These are phyloP conservation scores for Candida peoriensis DNA, from an alignment of 805 yeast species.

Conservation along the genomic window DNA sequence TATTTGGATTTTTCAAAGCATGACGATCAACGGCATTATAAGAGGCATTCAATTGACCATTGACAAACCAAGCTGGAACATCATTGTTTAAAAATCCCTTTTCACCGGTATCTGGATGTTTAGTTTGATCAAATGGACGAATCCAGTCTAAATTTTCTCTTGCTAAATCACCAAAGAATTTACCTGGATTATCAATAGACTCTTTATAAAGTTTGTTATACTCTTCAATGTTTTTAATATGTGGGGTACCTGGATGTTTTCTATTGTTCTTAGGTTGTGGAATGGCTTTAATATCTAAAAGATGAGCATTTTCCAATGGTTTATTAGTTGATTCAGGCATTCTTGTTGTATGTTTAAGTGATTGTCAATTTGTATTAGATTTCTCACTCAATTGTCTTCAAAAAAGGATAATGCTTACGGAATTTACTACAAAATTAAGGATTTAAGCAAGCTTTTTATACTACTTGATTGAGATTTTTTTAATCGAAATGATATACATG, in stretches of 20 bases:
- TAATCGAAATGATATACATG: no score
- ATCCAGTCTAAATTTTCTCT: constrained; percentile 75
- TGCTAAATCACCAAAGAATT: constrained; percentile 78
- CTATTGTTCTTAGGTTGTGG: constrained; percentile 21
- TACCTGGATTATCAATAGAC: constrained; percentile 78
- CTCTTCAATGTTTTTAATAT: constrained; percentile 42
- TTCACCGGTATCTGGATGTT: constrained; percentile 30
- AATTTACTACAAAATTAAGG: no score
- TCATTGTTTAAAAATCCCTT: constrained; percentile 43
- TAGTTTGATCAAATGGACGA: constrained; percentile 70
- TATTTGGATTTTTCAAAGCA: constrained; percentile 65
- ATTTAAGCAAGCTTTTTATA: no score
- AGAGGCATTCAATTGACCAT: constrained; percentile 75
- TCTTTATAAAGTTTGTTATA: constrained; percentile 69
- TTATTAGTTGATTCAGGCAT: constrained; percentile 22
- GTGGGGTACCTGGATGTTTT: constrained; percentile 21
- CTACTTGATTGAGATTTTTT: no score
- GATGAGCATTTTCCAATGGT: constrained; percentile 26
- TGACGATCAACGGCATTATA: constrained; percentile 82
- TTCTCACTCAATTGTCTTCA: no score
- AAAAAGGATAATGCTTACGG: no score
- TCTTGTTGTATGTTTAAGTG: not conserved
- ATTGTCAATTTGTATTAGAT: no score
- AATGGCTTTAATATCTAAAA: constrained; percentile 24
- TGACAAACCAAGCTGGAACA: constrained; percentile 68